These are phyloP conservation scores for Globisporangium abappressorium DNA, from an alignment of 352 stramenopile genomes.

Conservation along the genomic window DNA sequence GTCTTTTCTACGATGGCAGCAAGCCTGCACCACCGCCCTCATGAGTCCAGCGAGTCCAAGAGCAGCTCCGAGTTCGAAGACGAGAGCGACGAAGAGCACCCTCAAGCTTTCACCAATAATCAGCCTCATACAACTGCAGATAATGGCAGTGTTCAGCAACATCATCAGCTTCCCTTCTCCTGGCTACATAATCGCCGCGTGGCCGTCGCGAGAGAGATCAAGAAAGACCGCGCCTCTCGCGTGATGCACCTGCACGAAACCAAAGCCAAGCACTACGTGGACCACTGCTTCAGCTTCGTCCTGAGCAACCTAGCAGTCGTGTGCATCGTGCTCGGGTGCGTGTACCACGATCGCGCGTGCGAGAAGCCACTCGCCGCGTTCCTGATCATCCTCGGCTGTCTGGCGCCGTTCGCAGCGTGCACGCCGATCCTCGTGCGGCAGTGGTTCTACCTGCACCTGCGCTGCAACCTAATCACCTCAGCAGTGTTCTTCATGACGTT, in stretches of 20 bases:
- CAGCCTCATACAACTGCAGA: background rate
- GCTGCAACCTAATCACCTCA: slow-evolving; percentile 21
- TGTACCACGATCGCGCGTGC: slow-evolving; percentile 26
- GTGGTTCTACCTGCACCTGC: slow-evolving; percentile 41
- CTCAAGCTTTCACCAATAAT: background rate
- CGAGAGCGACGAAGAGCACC: background rate
- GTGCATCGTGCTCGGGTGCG: slow-evolving; percentile 24
- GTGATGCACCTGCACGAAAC: slow-evolving; percentile 15
- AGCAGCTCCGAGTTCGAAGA: background rate
- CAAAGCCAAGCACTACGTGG: slow-evolving; percentile 28
- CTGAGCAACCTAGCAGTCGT: slow-evolving; percentile 36
- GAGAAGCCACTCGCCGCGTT: slow-evolving; percentile 32
- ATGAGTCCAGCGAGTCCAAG: background rate
- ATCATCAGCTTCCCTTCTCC: background rate
- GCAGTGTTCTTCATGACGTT: slow-evolving; percentile 18
- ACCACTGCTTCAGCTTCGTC: slow-evolving; percentile 36
- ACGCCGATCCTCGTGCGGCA: slow-evolving; percentile 33
- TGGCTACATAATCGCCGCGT: slow-evolving; percentile 5
- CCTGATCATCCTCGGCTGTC: slow-evolving; percentile 27
- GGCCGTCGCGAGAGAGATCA: slow-evolving; percentile 7
- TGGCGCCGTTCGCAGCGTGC: slow-evolving; percentile 30
- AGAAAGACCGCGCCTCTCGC: slow-evolving; percentile 6
- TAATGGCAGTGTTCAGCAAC: background rate
- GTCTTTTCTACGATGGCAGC: background rate
- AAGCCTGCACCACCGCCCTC: background rate